These are phyloP conservation scores for Conticribra guillardii DNA, from an alignment of 108 stramenopile species.

Conservation along the genomic window DNA sequence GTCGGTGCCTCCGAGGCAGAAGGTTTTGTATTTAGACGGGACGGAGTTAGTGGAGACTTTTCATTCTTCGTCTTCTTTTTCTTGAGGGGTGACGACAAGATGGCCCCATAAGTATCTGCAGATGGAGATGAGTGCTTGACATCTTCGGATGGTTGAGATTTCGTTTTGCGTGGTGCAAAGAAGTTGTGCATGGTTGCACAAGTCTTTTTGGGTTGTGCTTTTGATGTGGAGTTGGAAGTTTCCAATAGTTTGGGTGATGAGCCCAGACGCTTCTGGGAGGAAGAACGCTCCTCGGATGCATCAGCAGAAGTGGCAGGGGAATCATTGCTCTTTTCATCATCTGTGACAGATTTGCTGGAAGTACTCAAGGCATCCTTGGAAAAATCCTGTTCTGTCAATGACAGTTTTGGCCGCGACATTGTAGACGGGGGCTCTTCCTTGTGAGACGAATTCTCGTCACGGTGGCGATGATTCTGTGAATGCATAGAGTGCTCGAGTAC, in stretches of 20 bases:
- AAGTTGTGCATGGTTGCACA: not conserved
- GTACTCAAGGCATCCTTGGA: not conserved
- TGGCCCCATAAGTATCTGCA: not conserved
- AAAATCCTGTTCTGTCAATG: not conserved
- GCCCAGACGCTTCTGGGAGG: not conserved
- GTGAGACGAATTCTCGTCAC: too few relatives aligned
- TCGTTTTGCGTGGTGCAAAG: slow-evolving; percentile 1
- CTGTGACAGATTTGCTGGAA: not conserved
- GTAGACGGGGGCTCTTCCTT: too few relatives aligned
- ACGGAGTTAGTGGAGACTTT: not conserved
- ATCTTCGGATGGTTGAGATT: not conserved
- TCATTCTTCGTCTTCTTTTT: not conserved
- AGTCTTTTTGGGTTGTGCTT: not conserved
- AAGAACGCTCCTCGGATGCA: not conserved
- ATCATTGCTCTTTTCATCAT: not conserved
- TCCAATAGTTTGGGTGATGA: not conserved
- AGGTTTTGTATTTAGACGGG: not conserved
- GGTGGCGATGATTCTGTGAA: too few relatives aligned
- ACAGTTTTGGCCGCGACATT: not conserved
- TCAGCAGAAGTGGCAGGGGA: not conserved
- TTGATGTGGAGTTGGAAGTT: not conserved
- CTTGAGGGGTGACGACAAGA: slow-evolving; percentile 7
- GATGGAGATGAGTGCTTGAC: not conserved
- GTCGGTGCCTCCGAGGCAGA: slow-evolving; percentile 2
- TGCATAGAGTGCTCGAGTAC: too few relatives aligned